Evolutionary conservation across 495 filamentous ascomycete genomes (phyloP).

Genomic region (Pyrenopolyporus hunteri): DNA sequence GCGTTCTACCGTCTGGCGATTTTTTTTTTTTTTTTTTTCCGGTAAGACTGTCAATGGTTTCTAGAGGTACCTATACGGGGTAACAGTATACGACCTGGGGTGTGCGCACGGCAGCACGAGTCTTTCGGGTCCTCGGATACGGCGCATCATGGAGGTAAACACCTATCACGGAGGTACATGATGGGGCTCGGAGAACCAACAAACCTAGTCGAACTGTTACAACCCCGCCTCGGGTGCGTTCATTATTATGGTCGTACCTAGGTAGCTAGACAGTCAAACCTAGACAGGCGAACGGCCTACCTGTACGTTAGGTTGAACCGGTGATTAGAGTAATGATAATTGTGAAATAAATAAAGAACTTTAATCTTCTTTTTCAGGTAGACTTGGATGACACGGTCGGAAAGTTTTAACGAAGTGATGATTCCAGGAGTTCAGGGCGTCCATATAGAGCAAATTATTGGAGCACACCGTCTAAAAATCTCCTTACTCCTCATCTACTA

Average conservation of each 20-base stretch:
- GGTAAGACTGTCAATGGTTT: not conserved
- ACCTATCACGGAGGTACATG: not conserved
- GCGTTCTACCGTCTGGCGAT: not conserved
- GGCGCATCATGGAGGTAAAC: conserved; percentile 4
- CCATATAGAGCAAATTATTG: too few species aligned
- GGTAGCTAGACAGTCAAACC: too few species aligned
- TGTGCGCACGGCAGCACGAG: not conserved
- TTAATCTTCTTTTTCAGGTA: not conserved
- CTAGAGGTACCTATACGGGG: not conserved
- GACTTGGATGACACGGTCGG: too few species aligned
- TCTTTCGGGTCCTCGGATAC: not conserved
- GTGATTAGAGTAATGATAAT: not conserved
- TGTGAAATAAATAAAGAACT: not conserved
- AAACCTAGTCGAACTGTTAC: conserved; percentile 4
- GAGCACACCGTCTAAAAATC: too few species aligned
- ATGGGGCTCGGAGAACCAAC: not conserved
- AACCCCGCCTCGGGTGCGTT: conserved; percentile 19
- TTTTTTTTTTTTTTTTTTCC: not conserved
- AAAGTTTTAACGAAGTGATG: not conserved
- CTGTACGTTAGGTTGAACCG: not conserved
- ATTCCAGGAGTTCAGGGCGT: too few species aligned
- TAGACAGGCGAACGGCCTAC: not conserved
- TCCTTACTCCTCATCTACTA: too few species aligned
- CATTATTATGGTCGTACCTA: too few species aligned
- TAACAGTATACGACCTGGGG: not conserved